Evolutionary conservation across 495 filamentous ascomycete species (phyloP), one percentile per base, ranked within the genome.

Genomic region (Tuber borchii): DNA sequence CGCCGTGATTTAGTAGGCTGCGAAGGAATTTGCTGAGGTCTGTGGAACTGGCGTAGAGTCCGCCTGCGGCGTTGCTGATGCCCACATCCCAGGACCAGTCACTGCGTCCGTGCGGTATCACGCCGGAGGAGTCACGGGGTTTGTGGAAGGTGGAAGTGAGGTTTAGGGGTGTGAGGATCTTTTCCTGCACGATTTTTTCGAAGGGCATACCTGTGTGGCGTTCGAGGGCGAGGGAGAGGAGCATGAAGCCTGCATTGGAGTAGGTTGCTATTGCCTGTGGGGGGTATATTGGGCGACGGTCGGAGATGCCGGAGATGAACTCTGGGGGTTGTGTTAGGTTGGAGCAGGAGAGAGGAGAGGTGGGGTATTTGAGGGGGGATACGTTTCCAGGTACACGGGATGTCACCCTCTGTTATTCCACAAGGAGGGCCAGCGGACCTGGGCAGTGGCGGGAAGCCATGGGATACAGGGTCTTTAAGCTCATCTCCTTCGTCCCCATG

Each of bases 91-190:
- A 70, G 74, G 78, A 74, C 6, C 70, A 48, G 79, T 80, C 20
- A 16, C n/a, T 17, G 76, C 69, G 3, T 75, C 70, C 40, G 16
- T 82, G 70, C 2, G 84, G 82, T 34, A 84, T 85, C 0, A 81
- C 76, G 10, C 77, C 79, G 0, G 74, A 77, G 7, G 76, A 72
- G 61, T 80, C 74, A 39, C 77, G 77, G 4, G 78, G 78, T 7
- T 83, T 84, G 12, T 77, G 76, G 8, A 77, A 42, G 6, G 79
- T 77, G 5, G 83, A 85, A 12, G 72, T 77, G 0, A 65, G 56
- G 14, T 65, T 65, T 31, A 65, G 56, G n/a, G 56, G 56, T 65
- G 56, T 65, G 14, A 65, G 56, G 14, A 65, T 65, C n/a, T 65
- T 65, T 26, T 65, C 56, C 26, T 65, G 56, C 31, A 65, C 56